Evolutionary conservation across 495 filamentous ascomycete genomes (phyloP).

Genomic region (Rhypophila decipiens): DNA sequence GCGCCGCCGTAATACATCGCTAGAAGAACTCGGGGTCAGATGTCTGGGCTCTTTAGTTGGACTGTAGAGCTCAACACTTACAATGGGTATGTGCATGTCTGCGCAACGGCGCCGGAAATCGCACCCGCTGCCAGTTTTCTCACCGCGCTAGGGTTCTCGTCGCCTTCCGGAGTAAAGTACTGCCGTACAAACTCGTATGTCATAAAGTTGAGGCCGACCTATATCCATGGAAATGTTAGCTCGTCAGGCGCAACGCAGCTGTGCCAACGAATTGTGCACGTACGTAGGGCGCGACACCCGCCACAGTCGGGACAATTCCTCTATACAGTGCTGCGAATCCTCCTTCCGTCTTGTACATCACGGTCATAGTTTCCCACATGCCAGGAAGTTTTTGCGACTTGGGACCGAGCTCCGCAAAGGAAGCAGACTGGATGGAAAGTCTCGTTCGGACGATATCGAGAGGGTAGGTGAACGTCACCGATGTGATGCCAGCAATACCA

Average conservation of each 20-base stretch:
- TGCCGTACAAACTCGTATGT: slow-evolving; percentile 83
- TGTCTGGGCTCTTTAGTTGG: too few relatives aligned
- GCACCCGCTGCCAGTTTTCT: slow-evolving; percentile 87
- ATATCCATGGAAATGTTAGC: too few relatives aligned
- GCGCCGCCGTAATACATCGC: slow-evolving; percentile 87
- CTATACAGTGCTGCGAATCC: slow-evolving; percentile 79
- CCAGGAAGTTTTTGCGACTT: slow-evolving; percentile 67
- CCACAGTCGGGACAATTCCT: slow-evolving; percentile 87
- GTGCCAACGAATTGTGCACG: too few relatives aligned
- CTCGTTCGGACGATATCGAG: slow-evolving; percentile 95
- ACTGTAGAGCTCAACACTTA: too few relatives aligned
- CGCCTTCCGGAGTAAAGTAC: slow-evolving; percentile 80
- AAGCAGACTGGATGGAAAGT: slow-evolving; percentile 92
- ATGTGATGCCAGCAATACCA: slow-evolving; percentile 87
- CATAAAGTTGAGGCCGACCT: slow-evolving; percentile 98
- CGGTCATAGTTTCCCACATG: slow-evolving; percentile 78
- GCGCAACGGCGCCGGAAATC: slow-evolving; percentile 89
- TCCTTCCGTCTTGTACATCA: slow-evolving; percentile 88
- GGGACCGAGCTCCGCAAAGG: slow-evolving; percentile 67
- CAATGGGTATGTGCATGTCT: slow-evolving; percentile 98
- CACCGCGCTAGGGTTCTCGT: slow-evolving; percentile 69
- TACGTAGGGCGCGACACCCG: slow-evolving; percentile 93
- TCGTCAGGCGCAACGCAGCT: too few relatives aligned
- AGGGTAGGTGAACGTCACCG: slow-evolving; percentile 71
- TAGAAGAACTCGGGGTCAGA: too few relatives aligned